Percentiles rank a stretch among this genome's conserved stretches.
phyloP scores from a whole-genome alignment of 2,329 filamentous ascomycete genomes.

The Sarocladium oryzae region DNA sequence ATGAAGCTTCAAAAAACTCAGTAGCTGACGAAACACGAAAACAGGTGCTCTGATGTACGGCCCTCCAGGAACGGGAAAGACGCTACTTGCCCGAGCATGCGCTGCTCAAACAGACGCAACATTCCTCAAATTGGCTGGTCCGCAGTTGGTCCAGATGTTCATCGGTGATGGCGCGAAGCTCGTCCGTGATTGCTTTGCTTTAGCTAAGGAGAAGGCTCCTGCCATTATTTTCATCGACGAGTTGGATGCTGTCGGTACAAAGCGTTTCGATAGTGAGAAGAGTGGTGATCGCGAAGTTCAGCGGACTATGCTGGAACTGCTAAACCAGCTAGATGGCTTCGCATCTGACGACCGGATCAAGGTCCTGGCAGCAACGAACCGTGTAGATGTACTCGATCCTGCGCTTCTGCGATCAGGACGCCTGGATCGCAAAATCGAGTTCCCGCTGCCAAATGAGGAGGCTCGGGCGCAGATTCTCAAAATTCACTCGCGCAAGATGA shows the following conservation, averaged over 20 bases:
- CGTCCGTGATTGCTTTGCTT: constrained; percentile 92
- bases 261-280: constrained; percentile 98
- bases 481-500: constrained; percentile 98
- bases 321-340: constrained; percentile 97
- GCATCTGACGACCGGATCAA: constrained; percentile 96
- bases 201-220: constrained; percentile 97
- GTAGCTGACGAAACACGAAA: constrained; percentile 23
- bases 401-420: constrained; percentile 86
- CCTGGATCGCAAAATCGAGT: constrained; percentile 96
- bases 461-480: constrained; percentile 93
- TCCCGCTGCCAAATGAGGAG: constrained; percentile 96
- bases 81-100: constrained; percentile 87
- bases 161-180: constrained; percentile 98
- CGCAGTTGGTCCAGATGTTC: constrained; percentile 98
- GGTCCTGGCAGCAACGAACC: constrained; percentile 89
- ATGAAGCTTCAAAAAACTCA: constrained; percentile 75
- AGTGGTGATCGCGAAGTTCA: constrained; percentile 96
- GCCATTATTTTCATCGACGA: constrained; percentile 99
- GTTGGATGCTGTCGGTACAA: constrained; percentile 94
- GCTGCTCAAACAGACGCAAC: constrained; percentile 97
- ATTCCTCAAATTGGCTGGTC: constrained; percentile 95
- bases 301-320: constrained; percentile 95
- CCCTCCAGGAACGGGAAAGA: constrained; percentile 84
- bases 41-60: constrained; percentile 97
- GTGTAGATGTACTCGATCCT: constrained; percentile 88